Percentiles rank a stretch among this genome's conserved stretches.
Conservation (phyloP, 2,329 filamentous ascomycete genomes). For the Dothideomycetidae sp. region DNA sequence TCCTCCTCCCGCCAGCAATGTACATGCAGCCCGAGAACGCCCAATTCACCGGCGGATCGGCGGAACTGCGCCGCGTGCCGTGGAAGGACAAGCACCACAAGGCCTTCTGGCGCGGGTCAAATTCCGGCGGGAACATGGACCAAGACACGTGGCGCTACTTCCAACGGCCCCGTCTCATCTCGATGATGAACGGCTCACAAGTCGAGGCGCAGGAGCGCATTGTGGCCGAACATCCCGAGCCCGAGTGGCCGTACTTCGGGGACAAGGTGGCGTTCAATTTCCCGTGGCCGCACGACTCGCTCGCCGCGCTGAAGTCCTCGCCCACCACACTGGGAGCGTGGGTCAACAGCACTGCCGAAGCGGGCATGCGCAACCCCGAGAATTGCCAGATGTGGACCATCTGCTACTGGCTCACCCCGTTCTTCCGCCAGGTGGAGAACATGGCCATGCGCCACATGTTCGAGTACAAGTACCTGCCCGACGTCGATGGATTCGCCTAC, state of each 20-base stretch:
- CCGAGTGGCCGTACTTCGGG: too few relatives aligned
- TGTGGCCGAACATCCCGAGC: too few relatives aligned
- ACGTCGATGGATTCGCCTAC: constrained; percentile 53
- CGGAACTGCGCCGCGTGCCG: too few relatives aligned
- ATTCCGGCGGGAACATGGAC: constrained; percentile 33
- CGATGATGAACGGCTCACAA: constrained; percentile 55
- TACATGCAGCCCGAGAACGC: constrained; percentile 34
- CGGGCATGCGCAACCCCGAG: background rate
- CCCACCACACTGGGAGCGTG: background rate
- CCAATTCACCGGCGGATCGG: constrained; percentile 30
- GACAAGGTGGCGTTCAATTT: constrained; percentile 32
- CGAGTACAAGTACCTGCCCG: constrained; percentile 51
- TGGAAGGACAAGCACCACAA: constrained; percentile 31
- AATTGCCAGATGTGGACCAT: background rate
- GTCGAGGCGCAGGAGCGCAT: too few relatives aligned
- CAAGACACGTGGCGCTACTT: constrained; percentile 53
- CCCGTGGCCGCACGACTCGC: constrained; percentile 27
- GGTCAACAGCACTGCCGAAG: background rate
- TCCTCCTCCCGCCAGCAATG: constrained; percentile 35
- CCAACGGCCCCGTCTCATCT: constrained; percentile 60
- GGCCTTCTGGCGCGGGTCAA: constrained; percentile 34
- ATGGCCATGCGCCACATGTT: constrained; percentile 30
- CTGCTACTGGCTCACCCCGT: background rate
- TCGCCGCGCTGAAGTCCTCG: constrained; percentile 21
- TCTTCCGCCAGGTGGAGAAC: background rate